A percentile compares a stretch with the other conserved stretches of the same genome.
Conservation (phyloP, 1,284 basidiomycete genomes). For the Sporisorium exsertum region DNA sequence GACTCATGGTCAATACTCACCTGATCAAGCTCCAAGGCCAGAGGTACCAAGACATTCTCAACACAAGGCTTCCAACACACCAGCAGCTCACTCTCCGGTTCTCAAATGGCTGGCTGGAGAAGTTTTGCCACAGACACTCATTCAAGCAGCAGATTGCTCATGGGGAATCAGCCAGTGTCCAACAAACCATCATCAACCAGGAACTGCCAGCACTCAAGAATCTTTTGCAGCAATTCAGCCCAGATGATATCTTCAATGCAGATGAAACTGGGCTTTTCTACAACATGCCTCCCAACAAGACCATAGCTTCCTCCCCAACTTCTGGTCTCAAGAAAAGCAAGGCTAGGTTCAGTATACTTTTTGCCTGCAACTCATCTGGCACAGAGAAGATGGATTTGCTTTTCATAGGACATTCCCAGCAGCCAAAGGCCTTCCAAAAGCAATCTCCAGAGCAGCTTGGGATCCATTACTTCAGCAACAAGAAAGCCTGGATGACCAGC, state of each 20-base stretch:
- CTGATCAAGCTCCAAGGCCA: background rate
- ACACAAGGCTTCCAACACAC: background rate
- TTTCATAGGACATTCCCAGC: background rate
- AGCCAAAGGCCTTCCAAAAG: background rate
- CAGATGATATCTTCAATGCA: conserved; percentile 2
- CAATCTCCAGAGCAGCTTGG: background rate
- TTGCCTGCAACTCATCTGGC: background rate
- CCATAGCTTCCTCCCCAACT: background rate
- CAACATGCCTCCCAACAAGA: conserved; percentile 1
- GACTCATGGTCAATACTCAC: background rate
- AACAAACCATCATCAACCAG: background rate
- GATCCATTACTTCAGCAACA: background rate
- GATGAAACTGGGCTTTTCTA: conserved; percentile 1
- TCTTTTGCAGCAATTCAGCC: background rate
- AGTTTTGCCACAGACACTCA: background rate
- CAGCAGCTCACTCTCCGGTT: conserved; percentile 3
- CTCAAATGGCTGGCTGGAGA: conserved; percentile 4
- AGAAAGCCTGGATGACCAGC: background rate
- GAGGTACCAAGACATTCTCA: background rate
- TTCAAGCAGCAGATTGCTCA: background rate
- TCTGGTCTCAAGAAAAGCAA: background rate
- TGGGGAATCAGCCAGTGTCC: background rate
- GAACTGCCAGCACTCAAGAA: background rate
- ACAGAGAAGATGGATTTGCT: background rate
- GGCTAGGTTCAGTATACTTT: background rate